A percentile compares a stretch with the other conserved stretches of the same genome.
Conservation (phyloP, 148 eudicot genomes). For the Spergularia bocconei region DNA sequence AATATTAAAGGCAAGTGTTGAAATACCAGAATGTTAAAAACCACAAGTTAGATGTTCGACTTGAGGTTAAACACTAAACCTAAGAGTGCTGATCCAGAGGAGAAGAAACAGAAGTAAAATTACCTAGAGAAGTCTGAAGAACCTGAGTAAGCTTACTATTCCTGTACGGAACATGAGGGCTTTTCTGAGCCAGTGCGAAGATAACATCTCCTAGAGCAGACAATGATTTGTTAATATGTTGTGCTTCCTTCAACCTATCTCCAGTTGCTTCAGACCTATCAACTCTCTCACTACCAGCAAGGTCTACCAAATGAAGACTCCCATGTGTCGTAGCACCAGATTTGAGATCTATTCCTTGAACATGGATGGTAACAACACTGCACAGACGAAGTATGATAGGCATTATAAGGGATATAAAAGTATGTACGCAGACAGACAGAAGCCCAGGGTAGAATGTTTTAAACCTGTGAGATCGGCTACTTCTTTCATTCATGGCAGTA, state of each 20-base stretch:
- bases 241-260: constrained; percentile 70
- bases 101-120: background rate
- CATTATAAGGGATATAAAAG: background rate
- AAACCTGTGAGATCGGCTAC: constrained; percentile 85
- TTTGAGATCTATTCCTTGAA: constrained; percentile 52
- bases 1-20: constrained; percentile 13
- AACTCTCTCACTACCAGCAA: constrained; percentile 80
- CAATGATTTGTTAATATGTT: constrained; percentile 72
- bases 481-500: constrained; percentile 73
- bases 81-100: background rate
- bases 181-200: constrained; percentile 63
- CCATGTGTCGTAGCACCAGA: constrained; percentile 46
- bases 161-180: constrained; percentile 66
- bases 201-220: constrained; percentile 79
- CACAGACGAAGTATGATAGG: background rate
- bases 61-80: background rate
- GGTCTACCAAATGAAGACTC: constrained; percentile 78
- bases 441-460: constrained; percentile 7
- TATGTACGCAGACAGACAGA: background rate
- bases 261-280: constrained; percentile 75
- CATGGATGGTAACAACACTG: constrained; percentile 72
- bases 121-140: constrained; percentile 73
- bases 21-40: background rate
- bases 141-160: constrained; percentile 88
- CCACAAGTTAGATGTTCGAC: no score